Conservation (phyloP, 2,329 filamentous ascomycete genomes). For the Apiospora kogelbergensis region DNA sequence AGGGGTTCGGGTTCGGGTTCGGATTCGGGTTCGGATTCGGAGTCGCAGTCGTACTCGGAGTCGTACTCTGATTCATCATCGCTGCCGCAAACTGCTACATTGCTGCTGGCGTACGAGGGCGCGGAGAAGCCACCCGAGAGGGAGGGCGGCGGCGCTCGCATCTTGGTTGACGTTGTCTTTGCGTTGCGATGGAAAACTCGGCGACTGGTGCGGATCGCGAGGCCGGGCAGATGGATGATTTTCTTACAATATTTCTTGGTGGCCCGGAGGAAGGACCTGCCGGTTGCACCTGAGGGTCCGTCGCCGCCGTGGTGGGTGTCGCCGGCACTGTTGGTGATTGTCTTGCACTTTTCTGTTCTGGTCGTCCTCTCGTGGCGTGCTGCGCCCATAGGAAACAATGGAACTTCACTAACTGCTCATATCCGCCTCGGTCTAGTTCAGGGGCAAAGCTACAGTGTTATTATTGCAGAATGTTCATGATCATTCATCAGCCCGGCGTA, state of each 20-base stretch:
- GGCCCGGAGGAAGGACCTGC: too few species aligned
- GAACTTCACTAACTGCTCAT: background rate
- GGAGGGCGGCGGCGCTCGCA: background rate
- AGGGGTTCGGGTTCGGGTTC: too few species aligned
- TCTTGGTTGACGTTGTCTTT: background rate
- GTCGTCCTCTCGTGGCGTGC: too few species aligned
- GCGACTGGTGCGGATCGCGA: too few species aligned
- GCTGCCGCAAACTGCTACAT: background rate
- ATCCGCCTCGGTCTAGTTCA: too few species aligned
- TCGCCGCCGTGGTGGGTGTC: background rate
- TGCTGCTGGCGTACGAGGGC: background rate
- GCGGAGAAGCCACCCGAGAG: background rate
- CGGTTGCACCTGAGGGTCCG: background rate
- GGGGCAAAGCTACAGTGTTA: background rate
- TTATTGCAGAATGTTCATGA: background rate
- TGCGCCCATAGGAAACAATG: background rate
- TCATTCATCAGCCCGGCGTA: background rate
- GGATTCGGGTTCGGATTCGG: too few species aligned
- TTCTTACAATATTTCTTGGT: too few species aligned
- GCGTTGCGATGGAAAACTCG: too few species aligned
- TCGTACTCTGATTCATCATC: too few species aligned
- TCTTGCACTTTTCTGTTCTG: background rate
- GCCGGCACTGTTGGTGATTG: background rate
- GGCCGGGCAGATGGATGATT: too few species aligned
- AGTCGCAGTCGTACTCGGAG: too few species aligned